Evolutionary conservation across 345 rosid genomes (phyloP).

Genomic region (Kernera saxatilis): DNA sequence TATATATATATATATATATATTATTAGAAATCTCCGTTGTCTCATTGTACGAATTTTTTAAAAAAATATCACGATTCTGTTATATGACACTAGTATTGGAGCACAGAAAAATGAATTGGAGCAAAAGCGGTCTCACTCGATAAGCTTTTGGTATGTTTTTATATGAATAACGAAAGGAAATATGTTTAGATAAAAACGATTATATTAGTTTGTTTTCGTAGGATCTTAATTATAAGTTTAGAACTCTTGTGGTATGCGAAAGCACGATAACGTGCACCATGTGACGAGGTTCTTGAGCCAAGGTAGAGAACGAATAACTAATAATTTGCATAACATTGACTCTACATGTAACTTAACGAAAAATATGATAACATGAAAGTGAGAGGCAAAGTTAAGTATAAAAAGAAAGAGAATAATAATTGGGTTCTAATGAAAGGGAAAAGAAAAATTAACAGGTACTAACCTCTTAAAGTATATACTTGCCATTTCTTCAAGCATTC

Average conservation of each 20-base stretch:
- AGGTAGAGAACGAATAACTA: background rate
- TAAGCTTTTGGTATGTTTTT: background rate
- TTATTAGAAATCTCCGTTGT: background rate
- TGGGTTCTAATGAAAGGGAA: background rate
- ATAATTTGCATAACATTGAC: constrained; percentile 7
- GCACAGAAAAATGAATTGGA: background rate
- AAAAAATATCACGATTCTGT: background rate
- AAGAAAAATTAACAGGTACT: no score
- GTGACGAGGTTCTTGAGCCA: constrained; percentile 12
- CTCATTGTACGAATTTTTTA: background rate
- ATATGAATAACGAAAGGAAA: background rate
- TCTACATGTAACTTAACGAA: background rate
- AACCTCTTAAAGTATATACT: no score
- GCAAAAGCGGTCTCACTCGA: background rate
- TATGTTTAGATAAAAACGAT: background rate
- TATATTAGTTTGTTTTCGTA: background rate
- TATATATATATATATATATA: no score
- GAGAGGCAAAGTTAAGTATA: constrained; percentile 20
- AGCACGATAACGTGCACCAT: constrained; percentile 25
- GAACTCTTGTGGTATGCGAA: constrained; percentile 7
- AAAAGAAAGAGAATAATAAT: constrained; percentile 9
- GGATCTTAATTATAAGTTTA: background rate
- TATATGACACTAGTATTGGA: background rate
- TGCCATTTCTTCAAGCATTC: no score
- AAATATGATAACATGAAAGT: background rate